phyloP scores from a whole-genome alignment of 192 early-diverging fungal genomes.

The Linnemannia elongata region DNA sequence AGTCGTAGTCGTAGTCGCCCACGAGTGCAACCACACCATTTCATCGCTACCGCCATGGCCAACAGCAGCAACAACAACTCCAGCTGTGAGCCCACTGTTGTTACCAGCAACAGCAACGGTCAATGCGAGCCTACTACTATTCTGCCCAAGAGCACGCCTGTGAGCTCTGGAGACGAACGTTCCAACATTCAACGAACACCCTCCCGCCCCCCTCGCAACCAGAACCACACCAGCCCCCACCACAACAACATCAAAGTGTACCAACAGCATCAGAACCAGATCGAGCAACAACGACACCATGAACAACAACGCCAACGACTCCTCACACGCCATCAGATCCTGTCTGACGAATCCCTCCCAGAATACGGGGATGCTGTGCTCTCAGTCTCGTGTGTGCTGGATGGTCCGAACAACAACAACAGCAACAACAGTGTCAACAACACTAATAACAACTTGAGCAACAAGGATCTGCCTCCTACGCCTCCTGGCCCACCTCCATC shows the following conservation, averaged over 20 bases:
- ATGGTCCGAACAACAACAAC: not conserved
- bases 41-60: conserved; percentile 3
- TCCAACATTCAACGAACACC: conserved; percentile 14
- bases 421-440: not conserved
- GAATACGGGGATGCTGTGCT: conserved; percentile 10
- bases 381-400: not conserved
- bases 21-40: conserved; percentile 25
- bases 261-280: not conserved
- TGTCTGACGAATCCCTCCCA: conserved; percentile 40
- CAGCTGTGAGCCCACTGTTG: not conserved
- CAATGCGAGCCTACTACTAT: not conserved
- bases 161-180: not conserved
- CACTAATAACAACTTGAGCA: not conserved
- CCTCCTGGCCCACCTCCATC: conserved; percentile 17
- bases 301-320: not conserved
- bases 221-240: not conserved
- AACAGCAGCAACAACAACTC: not conserved
- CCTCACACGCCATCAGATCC: conserved; percentile 11
- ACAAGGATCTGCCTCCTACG: conserved; percentile 41
- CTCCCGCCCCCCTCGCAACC: conserved; percentile 6
- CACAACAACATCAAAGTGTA: not conserved
- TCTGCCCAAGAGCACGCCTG: not conserved
- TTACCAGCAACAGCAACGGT: not conserved
- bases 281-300: not conserved
- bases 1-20: conserved; percentile 29